Base-by-base conservation (phyloP, 495 filamentous ascomycete species). In the Tuber aestivum region DNA sequence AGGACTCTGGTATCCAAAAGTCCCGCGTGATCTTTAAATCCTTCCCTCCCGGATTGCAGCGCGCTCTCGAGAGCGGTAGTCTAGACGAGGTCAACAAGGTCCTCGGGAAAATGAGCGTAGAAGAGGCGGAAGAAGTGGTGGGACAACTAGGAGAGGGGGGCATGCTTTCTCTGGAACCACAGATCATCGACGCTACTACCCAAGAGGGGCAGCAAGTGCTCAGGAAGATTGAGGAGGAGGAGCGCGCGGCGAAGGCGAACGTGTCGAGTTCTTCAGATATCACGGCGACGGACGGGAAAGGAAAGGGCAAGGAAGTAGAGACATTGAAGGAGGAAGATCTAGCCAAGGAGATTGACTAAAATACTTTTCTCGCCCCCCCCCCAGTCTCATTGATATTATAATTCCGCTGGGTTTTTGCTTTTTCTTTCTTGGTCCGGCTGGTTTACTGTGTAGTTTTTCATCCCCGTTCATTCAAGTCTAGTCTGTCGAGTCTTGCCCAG, bases 61-160 rank as follows among this genome's bases (percentile, higher is more conserved):
- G 89, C 77, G 95, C 95, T 65, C 84, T 99, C 69, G 91, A 93
- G 83, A 91, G 90, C 35, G 92, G 93, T n/a, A 93, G 87, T 27
- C 82, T 99, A 80, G 95, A 97, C 74, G 91, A 94, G 84, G 94
- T 99, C 69, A 99, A 99, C 85, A 94, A 96, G 86, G 95, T 97
- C 16, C 86, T 99, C 76, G 95, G 93, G 37, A 92, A 92, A 83
- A 93, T 99, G 94, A 91, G 89, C 75, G 93, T 98, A 0, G 91
- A 92, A 61, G 95, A 97, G 76, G 95, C 96, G 0, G 96, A 99
- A 85, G 92, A 93, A 80, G 83, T 98, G 35, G 94, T 99, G 69
- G 92, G 89, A 78, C 88, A 92, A 82, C 85, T 99, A 71, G 90
- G 94, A 35, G 88, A 97, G 85, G 92, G 93, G 9, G 93, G 92